Evolutionary conservation across 495 filamentous ascomycete genomes (phyloP).

Genomic region (Talaromyces thailandensis): DNA sequence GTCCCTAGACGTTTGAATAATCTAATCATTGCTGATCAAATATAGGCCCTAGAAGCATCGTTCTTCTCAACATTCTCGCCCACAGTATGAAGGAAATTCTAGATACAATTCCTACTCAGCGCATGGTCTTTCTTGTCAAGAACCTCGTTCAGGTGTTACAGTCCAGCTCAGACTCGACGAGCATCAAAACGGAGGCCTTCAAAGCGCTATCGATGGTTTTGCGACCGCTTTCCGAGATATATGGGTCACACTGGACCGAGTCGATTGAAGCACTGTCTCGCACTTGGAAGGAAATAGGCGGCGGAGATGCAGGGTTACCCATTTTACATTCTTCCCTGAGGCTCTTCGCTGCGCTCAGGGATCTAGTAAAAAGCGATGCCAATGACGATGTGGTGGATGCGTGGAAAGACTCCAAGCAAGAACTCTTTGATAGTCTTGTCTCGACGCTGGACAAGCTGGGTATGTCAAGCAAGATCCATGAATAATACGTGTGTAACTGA

Average conservation of each 20-base stretch:
- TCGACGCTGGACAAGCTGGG: constrained; percentile 35
- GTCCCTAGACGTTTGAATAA: neutral
- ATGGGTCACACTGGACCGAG: constrained; percentile 77
- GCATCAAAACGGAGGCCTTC: constrained; percentile 44
- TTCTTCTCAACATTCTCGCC: constrained; percentile 50
- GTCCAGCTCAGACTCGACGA: constrained; percentile 30
- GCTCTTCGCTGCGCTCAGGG: constrained; percentile 53
- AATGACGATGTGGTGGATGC: constrained; percentile 85
- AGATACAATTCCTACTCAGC: constrained; percentile 59
- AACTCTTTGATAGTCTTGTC: constrained; percentile 48
- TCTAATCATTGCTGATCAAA: constrained; percentile 12
- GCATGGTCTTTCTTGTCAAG: constrained; percentile 74
- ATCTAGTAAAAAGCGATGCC: constrained; percentile 36
- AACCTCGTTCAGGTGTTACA: constrained; percentile 64
- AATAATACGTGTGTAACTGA: neutral
- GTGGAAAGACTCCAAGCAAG: constrained; percentile 42
- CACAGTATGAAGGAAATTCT: constrained; percentile 40
- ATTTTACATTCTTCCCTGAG: constrained; percentile 61
- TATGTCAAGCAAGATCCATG: constrained; percentile 11
- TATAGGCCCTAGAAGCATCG: constrained; percentile 41
- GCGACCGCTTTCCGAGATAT: constrained; percentile 63
- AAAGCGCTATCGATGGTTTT: constrained; percentile 57
- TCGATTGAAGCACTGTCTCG: constrained; percentile 47
- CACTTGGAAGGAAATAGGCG: constrained; percentile 40
- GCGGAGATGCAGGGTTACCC: constrained; percentile 44